These are phyloP conservation scores for Saxispiralis lemnorum DNA, from an alignment of 495 filamentous ascomycete species.

Conservation along the genomic window DNA sequence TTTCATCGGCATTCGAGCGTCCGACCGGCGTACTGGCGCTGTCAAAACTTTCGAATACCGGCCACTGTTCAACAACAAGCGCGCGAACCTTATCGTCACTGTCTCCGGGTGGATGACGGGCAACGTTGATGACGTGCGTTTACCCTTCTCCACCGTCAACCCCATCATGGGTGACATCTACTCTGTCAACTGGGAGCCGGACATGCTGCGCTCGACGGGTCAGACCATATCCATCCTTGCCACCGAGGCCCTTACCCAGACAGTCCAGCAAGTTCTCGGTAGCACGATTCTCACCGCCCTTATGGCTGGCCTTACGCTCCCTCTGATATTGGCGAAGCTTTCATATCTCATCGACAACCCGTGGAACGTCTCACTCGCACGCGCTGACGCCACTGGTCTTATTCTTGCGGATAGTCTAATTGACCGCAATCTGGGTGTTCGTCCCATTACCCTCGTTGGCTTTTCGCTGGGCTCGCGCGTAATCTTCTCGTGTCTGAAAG, in stretches of 20 bases:
- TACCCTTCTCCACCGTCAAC: constrained; percentile 90
- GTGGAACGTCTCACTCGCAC: constrained; percentile 84
- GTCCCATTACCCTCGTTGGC: constrained; percentile 87
- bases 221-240: constrained; percentile 95
- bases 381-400: constrained; percentile 73
- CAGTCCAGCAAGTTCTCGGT: constrained; percentile 85
- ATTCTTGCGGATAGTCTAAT: constrained; percentile 91
- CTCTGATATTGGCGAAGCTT: constrained; percentile 83
- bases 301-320: constrained; percentile 87
- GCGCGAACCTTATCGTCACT: constrained; percentile 88
- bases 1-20: constrained; percentile 69
- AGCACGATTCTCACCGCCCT: constrained; percentile 72
- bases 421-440: constrained; percentile 74
- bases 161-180: constrained; percentile 97
- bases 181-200: constrained; percentile 93
- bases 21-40: constrained; percentile 66
- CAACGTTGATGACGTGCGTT: constrained; percentile 85
- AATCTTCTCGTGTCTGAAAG: constrained; percentile 80
- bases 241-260: constrained; percentile 92
- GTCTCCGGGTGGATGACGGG: constrained; percentile 97
- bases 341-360: constrained; percentile 96
- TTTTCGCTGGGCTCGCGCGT: constrained; percentile 86
- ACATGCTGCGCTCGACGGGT: constrained; percentile 94
- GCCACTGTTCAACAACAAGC: constrained; percentile 91
- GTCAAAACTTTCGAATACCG: constrained; percentile 95